These are phyloP conservation scores for Oryza punctata DNA, from an alignment of 176 grass and related monocot species.

Conservation along the genomic window DNA sequence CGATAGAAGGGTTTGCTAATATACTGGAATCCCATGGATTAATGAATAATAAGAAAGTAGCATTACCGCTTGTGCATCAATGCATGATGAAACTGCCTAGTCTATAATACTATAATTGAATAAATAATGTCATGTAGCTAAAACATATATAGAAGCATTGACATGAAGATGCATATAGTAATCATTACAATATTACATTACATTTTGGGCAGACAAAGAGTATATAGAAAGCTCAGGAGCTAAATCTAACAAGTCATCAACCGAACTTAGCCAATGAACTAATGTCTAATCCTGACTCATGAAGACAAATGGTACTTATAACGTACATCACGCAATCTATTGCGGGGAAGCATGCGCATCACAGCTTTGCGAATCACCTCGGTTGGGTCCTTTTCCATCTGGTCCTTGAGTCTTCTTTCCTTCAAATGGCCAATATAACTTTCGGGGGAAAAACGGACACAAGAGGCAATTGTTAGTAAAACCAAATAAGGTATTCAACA, in stretches of 20 bases:
- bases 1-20: not conserved
- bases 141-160: not conserved
- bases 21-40: not conserved
- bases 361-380: slow-evolving; percentile 91
- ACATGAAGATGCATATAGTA: not conserved
- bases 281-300: not conserved
- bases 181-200: not conserved
- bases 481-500: not conserved
- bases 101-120: not conserved
- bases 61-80: not conserved
- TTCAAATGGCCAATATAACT: slow-evolving; percentile 80
- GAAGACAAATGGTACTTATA: not conserved
- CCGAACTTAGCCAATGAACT: not conserved
- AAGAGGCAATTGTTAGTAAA: not conserved
- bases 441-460: not conserved
- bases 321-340: slow-evolving; percentile 84
- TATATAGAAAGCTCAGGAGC: not conserved
- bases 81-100: not conserved
- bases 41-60: not conserved
- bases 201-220: not conserved
- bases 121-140: not conserved
- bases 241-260: not conserved
- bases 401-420: slow-evolving; percentile 81
- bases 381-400: slow-evolving; percentile 76
- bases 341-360: slow-evolving; percentile 71